Conservation (phyloP, 2,329 filamentous ascomycete genomes). For the Epichloe brachyelytri region DNA sequence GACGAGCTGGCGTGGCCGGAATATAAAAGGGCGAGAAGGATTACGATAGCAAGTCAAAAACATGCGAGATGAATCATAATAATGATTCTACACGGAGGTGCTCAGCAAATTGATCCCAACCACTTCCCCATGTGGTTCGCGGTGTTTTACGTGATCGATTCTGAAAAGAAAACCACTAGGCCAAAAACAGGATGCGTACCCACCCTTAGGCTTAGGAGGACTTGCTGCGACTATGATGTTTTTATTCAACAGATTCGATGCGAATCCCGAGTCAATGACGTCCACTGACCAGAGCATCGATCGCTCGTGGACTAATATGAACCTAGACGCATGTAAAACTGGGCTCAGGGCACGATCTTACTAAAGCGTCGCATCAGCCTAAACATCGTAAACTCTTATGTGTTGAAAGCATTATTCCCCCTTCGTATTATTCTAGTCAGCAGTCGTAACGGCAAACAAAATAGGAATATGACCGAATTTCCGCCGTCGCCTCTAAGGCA, state of each 20-base stretch:
- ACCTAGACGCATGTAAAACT: neutral
- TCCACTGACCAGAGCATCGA: constrained; percentile 2
- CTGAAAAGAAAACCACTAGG: too few relatives aligned
- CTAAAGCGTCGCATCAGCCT: neutral
- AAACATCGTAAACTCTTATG: too few relatives aligned
- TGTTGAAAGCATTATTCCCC: neutral
- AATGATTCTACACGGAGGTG: too few relatives aligned
- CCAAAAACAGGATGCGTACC: too few relatives aligned
- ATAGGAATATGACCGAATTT: constrained; percentile 1
- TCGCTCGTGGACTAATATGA: neutral
- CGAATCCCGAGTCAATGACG: constrained; percentile 8
- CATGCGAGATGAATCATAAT: neutral
- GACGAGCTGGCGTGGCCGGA: too few relatives aligned
- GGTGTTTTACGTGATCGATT: too few relatives aligned
- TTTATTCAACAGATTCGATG: neutral
- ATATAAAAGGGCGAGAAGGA: too few relatives aligned
- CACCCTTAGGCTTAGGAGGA: too few relatives aligned
- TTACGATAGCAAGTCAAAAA: neutral
- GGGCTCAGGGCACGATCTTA: neutral
- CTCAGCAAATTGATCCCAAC: too few relatives aligned
- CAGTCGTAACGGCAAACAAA: neutral
- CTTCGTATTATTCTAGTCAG: neutral
- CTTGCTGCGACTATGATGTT: too few relatives aligned
- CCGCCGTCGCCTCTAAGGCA: constrained; percentile 23
- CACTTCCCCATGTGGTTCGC: neutral